Percentiles rank a stretch among this genome's conserved stretches.
These are phyloP conservation scores for Botrytis aclada DNA, from an alignment of 2,329 filamentous ascomycete genomes.

Conservation along the genomic window DNA sequence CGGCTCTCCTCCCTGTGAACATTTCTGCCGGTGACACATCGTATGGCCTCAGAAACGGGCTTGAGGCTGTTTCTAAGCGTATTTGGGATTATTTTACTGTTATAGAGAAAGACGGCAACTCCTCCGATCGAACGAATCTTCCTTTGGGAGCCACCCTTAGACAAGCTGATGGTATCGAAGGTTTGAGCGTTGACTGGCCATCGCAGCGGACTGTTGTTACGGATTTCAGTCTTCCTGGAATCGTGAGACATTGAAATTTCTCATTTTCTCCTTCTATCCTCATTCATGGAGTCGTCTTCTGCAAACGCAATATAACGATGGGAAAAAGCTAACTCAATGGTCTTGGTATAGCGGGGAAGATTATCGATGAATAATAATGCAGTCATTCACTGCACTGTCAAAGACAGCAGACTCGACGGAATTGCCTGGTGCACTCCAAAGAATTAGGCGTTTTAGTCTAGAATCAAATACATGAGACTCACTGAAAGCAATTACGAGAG, in stretches of 20 bases:
- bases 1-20: neutral
- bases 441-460: neutral
- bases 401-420: neutral
- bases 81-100: neutral
- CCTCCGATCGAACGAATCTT: neutral
- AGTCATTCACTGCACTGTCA: neutral
- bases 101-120: neutral
- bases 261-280: neutral
- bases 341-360: neutral
- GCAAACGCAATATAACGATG: neutral
- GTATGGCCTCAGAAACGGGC: neutral
- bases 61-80: neutral
- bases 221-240: neutral
- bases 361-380: neutral
- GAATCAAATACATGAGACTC: neutral
- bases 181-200: neutral
- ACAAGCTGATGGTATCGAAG: conserved; percentile 7
- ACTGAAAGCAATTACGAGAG: neutral
- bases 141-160: neutral
- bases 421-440: neutral
- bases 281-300: neutral
- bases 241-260: neutral
- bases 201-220: neutral
- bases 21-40: neutral
- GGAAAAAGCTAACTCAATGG: neutral